A percentile compares a stretch with the other conserved stretches of the same genome.
Conservation (phyloP, 2,329 filamentous ascomycete genomes). For the Aspergillus awamori region DNA sequence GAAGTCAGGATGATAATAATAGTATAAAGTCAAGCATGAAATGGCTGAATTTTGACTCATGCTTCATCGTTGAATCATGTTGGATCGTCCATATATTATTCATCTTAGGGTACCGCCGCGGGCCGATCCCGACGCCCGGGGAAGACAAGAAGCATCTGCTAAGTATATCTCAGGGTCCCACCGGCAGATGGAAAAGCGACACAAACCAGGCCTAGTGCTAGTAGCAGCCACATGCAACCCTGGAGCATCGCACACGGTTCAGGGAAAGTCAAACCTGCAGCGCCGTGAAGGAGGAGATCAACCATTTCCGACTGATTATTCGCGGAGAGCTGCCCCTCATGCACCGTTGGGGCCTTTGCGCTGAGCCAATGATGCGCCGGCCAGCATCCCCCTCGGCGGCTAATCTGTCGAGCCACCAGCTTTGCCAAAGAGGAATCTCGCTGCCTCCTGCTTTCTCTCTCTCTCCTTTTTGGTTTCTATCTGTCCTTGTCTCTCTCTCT, state of each 20-base stretch:
- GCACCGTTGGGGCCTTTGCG: conserved; percentile 6
- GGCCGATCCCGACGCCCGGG: conserved; percentile 3
- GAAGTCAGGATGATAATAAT: neutral
- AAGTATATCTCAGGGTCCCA: too few species aligned
- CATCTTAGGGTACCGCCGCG: neutral
- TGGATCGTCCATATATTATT: too few species aligned
- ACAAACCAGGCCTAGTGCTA: neutral
- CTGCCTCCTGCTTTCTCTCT: conserved; percentile 1
- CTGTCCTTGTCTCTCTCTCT: neutral
- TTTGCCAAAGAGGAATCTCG: conserved; percentile 7
- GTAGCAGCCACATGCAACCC: neutral
- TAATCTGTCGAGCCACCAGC: conserved; percentile 14
- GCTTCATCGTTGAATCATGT: too few species aligned
- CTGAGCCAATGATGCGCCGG: conserved; percentile 22
- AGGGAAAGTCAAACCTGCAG: neutral
- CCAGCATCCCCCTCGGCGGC: conserved; percentile 19
- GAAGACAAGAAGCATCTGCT: neutral
- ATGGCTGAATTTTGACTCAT: too few species aligned
- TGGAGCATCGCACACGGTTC: neutral
- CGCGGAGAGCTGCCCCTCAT: conserved; percentile 15
- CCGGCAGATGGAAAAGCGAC: neutral
- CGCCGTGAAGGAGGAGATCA: neutral
- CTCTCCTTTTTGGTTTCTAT: neutral
- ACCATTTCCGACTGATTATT: conserved; percentile 1
- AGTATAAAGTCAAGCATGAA: too few species aligned